phyloP scores from a whole-genome alignment of 2,329 filamentous ascomycete species.

The Talaromyces sp. region DNA sequence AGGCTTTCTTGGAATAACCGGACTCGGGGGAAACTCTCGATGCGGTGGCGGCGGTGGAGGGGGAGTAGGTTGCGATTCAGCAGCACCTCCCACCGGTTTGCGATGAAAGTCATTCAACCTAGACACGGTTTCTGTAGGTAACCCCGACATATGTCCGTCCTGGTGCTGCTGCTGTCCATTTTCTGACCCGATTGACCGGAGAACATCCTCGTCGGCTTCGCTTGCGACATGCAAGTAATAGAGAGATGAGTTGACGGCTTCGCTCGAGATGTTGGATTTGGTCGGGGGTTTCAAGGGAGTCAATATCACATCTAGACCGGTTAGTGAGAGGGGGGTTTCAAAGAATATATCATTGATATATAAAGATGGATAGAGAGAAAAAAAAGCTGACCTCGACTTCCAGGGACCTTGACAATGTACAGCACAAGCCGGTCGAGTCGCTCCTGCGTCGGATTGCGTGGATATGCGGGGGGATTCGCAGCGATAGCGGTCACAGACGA shows the following conservation, averaged over 20 bases:
- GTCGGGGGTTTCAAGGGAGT: constrained; percentile 83
- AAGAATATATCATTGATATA: not conserved
- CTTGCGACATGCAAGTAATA: constrained; percentile 85
- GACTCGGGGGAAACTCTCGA: constrained; percentile 10
- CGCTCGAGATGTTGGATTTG: constrained; percentile 75
- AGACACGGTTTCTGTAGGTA: constrained; percentile 23
- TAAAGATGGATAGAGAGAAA: constrained; percentile 13
- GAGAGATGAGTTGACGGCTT: constrained; percentile 80
- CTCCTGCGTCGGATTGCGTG: constrained; percentile 67
- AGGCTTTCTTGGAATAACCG: not conserved
- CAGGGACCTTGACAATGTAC: constrained; percentile 91
- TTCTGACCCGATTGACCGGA: constrained; percentile 31
- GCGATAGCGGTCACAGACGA: constrained; percentile 75
- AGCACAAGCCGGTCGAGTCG: constrained; percentile 69
- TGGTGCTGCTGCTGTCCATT: constrained; percentile 26
- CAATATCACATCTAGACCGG: constrained; percentile 72
- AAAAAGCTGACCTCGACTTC: constrained; percentile 64
- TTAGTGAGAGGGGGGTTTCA: constrained; percentile 9
- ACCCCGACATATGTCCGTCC: constrained; percentile 3
- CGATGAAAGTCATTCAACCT: constrained; percentile 35
- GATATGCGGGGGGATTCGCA: constrained; percentile 80
- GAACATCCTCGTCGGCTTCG: constrained; percentile 50
- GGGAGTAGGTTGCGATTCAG: not conserved
- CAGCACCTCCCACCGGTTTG: constrained; percentile 30
- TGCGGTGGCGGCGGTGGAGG: constrained; percentile 18